A percentile compares a stretch with the other conserved stretches of the same genome.
Evolutionary conservation across 495 filamentous ascomycete species (phyloP).

Genomic region (Aspergillus haitiensis): DNA sequence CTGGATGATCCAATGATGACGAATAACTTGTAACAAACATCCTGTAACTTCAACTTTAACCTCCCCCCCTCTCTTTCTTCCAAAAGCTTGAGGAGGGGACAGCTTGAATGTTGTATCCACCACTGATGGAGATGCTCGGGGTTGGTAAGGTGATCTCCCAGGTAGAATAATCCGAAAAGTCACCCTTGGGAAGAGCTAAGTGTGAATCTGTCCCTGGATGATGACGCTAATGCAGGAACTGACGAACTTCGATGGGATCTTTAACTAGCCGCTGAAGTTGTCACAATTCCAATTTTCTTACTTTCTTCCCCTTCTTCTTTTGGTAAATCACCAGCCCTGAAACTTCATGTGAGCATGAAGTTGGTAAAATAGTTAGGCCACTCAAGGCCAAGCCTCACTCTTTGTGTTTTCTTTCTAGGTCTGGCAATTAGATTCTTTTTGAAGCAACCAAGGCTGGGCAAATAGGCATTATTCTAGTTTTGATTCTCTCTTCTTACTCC

Average conservation of each 20-base stretch:
- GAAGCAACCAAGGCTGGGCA: too few species aligned
- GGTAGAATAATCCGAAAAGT: neutral
- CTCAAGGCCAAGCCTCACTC: too few species aligned
- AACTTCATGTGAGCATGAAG: constrained; percentile 7
- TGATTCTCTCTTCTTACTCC: too few species aligned
- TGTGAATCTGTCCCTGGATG: constrained; percentile 18
- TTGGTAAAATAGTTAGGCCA: too few species aligned
- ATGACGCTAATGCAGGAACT: constrained; percentile 51
- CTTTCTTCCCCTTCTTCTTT: too few species aligned
- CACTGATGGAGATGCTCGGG: neutral
- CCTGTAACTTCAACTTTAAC: neutral
- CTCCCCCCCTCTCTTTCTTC: neutral
- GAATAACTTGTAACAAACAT: too few species aligned
- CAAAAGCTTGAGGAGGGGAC: neutral
- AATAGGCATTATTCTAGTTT: too few species aligned
- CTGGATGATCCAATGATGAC: too few species aligned
- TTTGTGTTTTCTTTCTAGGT: too few species aligned
- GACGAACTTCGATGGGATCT: constrained; percentile 22
- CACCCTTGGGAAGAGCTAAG: constrained; percentile 19
- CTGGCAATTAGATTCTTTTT: too few species aligned
- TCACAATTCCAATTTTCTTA: constrained; percentile 20
- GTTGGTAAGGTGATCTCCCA: neutral
- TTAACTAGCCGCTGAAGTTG: constrained; percentile 4
- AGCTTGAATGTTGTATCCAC: neutral
- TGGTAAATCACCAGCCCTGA: constrained; percentile 18